A percentile compares a stretch with the other conserved stretches of the same genome.
Evolutionary conservation across 768 basidiomycete species (phyloP).

Genomic region (Collybia mongolica): DNA sequence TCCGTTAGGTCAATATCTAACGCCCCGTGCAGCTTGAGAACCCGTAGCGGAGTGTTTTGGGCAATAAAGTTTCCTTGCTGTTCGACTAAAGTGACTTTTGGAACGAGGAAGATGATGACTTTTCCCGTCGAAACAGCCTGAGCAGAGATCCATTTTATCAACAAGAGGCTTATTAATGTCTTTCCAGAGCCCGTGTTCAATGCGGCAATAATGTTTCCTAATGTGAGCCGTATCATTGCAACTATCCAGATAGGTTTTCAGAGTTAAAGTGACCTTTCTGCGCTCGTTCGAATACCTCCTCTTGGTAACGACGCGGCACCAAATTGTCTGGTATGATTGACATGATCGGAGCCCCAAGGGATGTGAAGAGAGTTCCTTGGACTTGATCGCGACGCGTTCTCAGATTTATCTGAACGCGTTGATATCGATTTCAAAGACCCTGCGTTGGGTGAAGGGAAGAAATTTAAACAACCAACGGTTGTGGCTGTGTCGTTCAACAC

Average conservation of each 20-base stretch:
- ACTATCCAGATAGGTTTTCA: not conserved
- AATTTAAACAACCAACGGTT: too few species aligned
- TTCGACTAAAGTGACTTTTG: slow-evolving; percentile 81
- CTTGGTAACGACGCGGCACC: slow-evolving; percentile 59
- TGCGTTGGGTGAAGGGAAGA: too few species aligned
- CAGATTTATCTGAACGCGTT: too few species aligned
- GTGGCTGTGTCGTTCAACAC: too few species aligned
- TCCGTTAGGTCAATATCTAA: slow-evolving; percentile 73
- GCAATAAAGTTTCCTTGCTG: slow-evolving; percentile 74
- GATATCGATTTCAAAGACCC: too few species aligned
- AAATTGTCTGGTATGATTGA: slow-evolving; percentile 7
- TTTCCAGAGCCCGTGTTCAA: slow-evolving; percentile 79
- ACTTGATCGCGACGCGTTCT: too few species aligned
- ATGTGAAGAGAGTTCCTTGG: too few species aligned
- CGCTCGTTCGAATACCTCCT: slow-evolving; percentile 67
- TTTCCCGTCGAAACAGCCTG: slow-evolving; percentile 51
- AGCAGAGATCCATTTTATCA: slow-evolving; percentile 74
- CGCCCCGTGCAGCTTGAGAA: slow-evolving; percentile 68
- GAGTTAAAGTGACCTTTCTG: slow-evolving; percentile 34
- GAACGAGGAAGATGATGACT: slow-evolving; percentile 78
- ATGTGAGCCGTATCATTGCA: slow-evolving; percentile 21
- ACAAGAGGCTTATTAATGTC: slow-evolving; percentile 70
- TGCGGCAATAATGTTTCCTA: slow-evolving; percentile 71
- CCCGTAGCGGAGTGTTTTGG: slow-evolving; percentile 62
- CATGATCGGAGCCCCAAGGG: not conserved